These are phyloP conservation scores for Tilletia walkeri DNA, from an alignment of 1,284 basidiomycete species.

Conservation along the genomic window DNA sequence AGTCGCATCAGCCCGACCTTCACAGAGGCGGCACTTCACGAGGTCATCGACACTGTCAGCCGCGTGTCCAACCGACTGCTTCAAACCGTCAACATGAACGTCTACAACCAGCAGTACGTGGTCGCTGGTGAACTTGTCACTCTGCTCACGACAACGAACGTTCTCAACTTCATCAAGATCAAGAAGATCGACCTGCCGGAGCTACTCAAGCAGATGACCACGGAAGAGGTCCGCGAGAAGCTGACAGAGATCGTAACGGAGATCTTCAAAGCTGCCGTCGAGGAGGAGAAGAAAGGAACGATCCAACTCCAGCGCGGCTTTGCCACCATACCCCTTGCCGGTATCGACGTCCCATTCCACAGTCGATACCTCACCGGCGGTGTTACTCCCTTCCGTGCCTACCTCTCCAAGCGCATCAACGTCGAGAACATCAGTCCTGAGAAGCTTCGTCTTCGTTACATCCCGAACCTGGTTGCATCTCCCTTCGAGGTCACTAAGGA, in stretches of 20 bases:
- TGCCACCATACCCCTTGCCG: conserved; percentile 65
- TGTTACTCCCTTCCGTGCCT: conserved; percentile 90
- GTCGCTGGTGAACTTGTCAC: conserved; percentile 93
- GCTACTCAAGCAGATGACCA: conserved; percentile 74
- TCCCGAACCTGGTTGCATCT: conserved; percentile 92
- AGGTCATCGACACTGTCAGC: conserved; percentile 88
- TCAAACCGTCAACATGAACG: conserved; percentile 85
- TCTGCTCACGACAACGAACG: conserved; percentile 89
- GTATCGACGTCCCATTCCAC: conserved; percentile 99
- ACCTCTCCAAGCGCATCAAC: conserved; percentile 97
- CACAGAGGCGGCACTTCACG: conserved; percentile 79
- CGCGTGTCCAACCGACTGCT: conserved; percentile 70
- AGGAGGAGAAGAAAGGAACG: conserved; percentile 79
- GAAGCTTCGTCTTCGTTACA: conserved; percentile 72
- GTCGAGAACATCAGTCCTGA: conserved; percentile 68
- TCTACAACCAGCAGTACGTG: conserved; percentile 74
- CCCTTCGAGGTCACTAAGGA: conserved; percentile 86
- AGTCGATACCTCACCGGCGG: conserved; percentile 92
- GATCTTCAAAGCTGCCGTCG: conserved; percentile 70
- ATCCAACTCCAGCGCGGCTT: conserved; percentile 95
- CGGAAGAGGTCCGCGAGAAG: conserved; percentile 90
- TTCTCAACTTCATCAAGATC: conserved; percentile 92
- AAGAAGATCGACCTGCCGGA: conserved; percentile 95
- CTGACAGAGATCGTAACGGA: conserved; percentile 82
- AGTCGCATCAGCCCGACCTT: conserved; percentile 79